phyloP scores from a whole-genome alignment of 1,284 basidiomycete genomes.

The Ustilago shanxiensis region DNA sequence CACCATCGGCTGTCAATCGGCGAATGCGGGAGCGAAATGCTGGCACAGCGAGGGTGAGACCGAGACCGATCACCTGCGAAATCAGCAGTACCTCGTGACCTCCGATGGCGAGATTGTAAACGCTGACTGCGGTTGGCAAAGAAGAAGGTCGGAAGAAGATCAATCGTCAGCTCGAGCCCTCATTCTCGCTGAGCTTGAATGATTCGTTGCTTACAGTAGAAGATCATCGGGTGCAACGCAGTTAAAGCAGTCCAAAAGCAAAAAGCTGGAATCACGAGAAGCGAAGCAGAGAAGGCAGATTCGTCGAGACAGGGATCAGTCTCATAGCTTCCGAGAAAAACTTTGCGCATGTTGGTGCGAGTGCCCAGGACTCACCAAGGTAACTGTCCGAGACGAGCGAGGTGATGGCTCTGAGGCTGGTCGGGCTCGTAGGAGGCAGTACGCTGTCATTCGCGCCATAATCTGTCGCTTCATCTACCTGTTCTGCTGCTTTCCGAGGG shows the following conservation, averaged over 20 bases:
- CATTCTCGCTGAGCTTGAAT: background rate
- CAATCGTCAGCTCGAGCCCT: background rate
- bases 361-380: slow-evolving; percentile 31
- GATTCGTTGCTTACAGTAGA: slow-evolving; percentile 78
- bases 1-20: slow-evolving; percentile 17
- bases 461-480: slow-evolving; percentile 7
- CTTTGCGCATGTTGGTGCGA: background rate
- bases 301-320: background rate
- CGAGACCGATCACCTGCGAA: slow-evolving; percentile 55
- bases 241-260: slow-evolving; percentile 90
- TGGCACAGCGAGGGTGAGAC: slow-evolving; percentile 37
- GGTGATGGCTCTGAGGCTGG: slow-evolving; percentile 38
- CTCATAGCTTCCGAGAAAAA: background rate
- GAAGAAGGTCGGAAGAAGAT: background rate
- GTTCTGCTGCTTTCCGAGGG: background rate
- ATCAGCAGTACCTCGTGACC: slow-evolving; percentile 64
- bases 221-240: slow-evolving; percentile 83
- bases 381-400: slow-evolving; percentile 51
- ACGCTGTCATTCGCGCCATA: background rate
- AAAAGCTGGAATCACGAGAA: slow-evolving; percentile 75
- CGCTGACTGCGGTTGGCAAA: slow-evolving; percentile 45
- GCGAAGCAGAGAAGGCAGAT: background rate
- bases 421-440: slow-evolving; percentile 13
- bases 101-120: slow-evolving; percentile 65
- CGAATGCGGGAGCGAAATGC: slow-evolving; percentile 35